Evolutionary conservation across 2,329 filamentous ascomycete genomes (phyloP), one percentile per base, ranked within the genome.

Genomic region (Cladophialophora exuberans): DNA sequence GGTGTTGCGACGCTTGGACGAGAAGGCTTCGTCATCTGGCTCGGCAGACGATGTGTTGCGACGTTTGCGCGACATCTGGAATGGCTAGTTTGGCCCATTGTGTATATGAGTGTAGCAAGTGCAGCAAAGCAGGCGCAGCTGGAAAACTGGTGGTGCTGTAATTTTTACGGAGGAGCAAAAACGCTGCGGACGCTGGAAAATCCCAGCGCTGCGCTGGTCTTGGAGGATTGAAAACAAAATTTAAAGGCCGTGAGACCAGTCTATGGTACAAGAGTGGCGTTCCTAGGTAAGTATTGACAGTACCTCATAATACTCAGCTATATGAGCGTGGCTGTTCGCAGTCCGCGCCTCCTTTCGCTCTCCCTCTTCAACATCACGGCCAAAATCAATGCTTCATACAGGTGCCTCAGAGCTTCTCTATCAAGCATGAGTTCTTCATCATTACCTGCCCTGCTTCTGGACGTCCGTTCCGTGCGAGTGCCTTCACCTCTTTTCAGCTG

Each of bases 301-400:
- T 35, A n/a, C 20, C 4, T n/a, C 13, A 9, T 31, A 13, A 13
- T n/a, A 38, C 11, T 20, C 11, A 39, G 36, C 36, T 20, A 10
- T 11, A 18, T 5, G 49, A 83, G 74, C 3, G 75, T 69, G 53
- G 76, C 74, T 39, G 76, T 68, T 72, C 86, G 81, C 45, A 79
- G 68, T 56, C 73, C 65, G 54, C 81, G 73, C 60, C 81, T 72
- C 36, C 83, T 72, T 66, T 87, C 84, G 45, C 84, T 72, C 74
- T 87, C 85, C 69, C 80, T 83, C 77, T 87, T 86, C 62, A 87
- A 66, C 83, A 87, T 84, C 13, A 79, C 68, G 38, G 78, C 76
- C 15, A 86, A 74, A 7, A 80, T 73, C 17, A 85, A 58, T n/a
- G 76, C 70, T 62, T 82, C 73, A 11, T 71, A 71, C 55, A 80